phyloP scores from a whole-genome alignment of 1,139 yeast genomes.

The Arxiozyma heterogenica region DNA sequence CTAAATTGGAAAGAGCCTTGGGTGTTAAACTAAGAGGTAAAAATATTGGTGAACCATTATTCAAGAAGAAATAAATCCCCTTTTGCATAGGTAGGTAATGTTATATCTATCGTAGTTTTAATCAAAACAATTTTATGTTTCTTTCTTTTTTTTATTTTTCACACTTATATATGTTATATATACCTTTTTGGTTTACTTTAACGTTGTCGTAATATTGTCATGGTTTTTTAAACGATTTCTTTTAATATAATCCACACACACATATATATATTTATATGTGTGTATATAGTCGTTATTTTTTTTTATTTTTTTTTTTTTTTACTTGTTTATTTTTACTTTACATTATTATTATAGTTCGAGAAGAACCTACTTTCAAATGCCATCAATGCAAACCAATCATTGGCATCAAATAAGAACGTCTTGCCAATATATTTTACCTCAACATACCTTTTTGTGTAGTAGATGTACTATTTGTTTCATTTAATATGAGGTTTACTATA shows the following conservation, averaged over 20 bases:
- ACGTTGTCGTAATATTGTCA: background rate
- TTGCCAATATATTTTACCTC: background rate
- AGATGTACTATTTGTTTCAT: too few relatives aligned
- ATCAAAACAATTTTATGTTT: too few relatives aligned
- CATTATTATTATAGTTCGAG: too few relatives aligned
- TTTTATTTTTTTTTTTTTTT: too few relatives aligned
- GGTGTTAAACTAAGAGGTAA: constrained; percentile 96
- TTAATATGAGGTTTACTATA: too few relatives aligned
- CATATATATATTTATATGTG: too few relatives aligned
- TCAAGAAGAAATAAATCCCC: constrained; percentile 31
- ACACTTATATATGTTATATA: background rate
- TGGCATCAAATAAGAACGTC: background rate
- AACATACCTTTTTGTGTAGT: background rate
- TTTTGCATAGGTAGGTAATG: background rate
- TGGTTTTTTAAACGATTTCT: background rate
- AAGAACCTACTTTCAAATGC: too few relatives aligned
- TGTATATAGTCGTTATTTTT: too few relatives aligned
- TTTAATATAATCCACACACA: too few relatives aligned
- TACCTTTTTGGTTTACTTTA: background rate
- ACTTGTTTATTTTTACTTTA: too few relatives aligned
- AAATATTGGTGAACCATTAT: constrained; percentile 81
- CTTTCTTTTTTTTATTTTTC: too few relatives aligned
- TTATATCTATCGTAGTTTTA: background rate
- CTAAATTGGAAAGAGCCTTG: constrained; percentile 85
- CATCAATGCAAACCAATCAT: background rate